These are phyloP conservation scores for Metahyphopichia silvanorum DNA, from an alignment of 805 yeast genomes.

Conservation along the genomic window DNA sequence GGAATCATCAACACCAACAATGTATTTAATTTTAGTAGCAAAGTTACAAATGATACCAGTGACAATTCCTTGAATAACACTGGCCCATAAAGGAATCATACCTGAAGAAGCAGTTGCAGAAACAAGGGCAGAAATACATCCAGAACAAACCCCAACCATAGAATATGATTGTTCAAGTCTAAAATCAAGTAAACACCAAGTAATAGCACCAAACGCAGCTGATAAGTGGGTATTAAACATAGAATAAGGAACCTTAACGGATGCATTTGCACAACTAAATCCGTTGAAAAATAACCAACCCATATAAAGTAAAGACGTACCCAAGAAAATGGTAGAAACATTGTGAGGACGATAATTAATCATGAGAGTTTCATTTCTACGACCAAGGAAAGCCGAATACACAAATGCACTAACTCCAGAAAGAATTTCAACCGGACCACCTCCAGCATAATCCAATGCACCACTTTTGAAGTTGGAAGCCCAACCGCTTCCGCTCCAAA, in stretches of 20 bases:
- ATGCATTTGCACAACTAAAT: conserved; percentile 80
- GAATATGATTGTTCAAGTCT: conserved; percentile 89
- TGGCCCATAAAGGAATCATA: conserved; percentile 85
- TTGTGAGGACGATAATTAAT: conserved; percentile 93
- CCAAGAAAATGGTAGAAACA: conserved; percentile 85
- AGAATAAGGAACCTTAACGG: conserved; percentile 80
- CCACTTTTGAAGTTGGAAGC: conserved; percentile 75
- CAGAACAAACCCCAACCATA: conserved; percentile 92
- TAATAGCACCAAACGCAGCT: conserved; percentile 85
- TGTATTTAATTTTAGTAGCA: conserved; percentile 80
- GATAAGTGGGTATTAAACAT: conserved; percentile 88
- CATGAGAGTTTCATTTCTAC: conserved; percentile 70
- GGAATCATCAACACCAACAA: conserved; percentile 83
- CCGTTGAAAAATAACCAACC: conserved; percentile 98
- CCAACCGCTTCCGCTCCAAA: conserved; percentile 92
- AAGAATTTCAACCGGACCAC: conserved; percentile 93
- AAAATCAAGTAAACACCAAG: conserved; percentile 91
- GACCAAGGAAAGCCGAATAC: conserved; percentile 74
- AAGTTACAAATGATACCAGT: conserved; percentile 87
- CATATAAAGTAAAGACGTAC: conserved; percentile 83
- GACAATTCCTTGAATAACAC: conserved; percentile 76
- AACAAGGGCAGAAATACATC: conserved; percentile 91
- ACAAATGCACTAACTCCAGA: conserved; percentile 92
- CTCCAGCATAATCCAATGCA: conserved; percentile 95
- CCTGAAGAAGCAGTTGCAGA: conserved; percentile 98